phyloP scores from a whole-genome alignment of 2,329 filamentous ascomycete genomes.

The Xylaria sp. region DNA sequence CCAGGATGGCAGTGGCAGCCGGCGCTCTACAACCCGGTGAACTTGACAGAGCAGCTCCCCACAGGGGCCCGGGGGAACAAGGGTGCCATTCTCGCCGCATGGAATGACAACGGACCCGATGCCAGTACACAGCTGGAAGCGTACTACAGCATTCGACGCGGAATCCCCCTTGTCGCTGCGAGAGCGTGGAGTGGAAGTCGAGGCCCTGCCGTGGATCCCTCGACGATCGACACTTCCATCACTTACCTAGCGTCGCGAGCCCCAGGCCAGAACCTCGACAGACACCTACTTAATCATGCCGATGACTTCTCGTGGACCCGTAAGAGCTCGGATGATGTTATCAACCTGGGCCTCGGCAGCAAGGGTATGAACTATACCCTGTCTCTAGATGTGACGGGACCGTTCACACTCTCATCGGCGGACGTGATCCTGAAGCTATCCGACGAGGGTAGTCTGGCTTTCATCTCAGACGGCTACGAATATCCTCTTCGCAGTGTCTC shows the following conservation, averaged over 20 bases:
- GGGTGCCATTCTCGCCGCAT: conserved; percentile 40
- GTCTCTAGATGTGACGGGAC: conserved; percentile 33
- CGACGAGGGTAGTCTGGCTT: conserved; percentile 35
- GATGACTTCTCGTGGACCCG: conserved; percentile 32
- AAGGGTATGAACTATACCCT: conserved; percentile 45
- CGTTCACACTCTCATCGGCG: conserved; percentile 40
- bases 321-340: conserved; percentile 6
- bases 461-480: conserved; percentile 39
- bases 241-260: conserved; percentile 34
- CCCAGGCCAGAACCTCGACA: conserved; percentile 42
- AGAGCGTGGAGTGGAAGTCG: conserved; percentile 38
- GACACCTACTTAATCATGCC: conserved; percentile 20
- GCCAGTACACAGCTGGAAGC: conserved; percentile 44
- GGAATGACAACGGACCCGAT: conserved; percentile 46
- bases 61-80: conserved; percentile 27
- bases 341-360: conserved; percentile 33
- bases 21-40: conserved; percentile 39
- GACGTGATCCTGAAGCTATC: conserved; percentile 40
- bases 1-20: conserved; percentile 43
- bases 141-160: conserved; percentile 42
- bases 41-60: conserved; percentile 36
- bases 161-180: conserved; percentile 40
- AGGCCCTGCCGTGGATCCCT: conserved; percentile 30
- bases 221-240: conserved; percentile 33
- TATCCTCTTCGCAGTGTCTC: conserved; percentile 46